Evolutionary conservation across 495 filamentous ascomycete genomes (phyloP), one percentile per base, ranked within the genome.

Genomic region (Tuber indicum): DNA sequence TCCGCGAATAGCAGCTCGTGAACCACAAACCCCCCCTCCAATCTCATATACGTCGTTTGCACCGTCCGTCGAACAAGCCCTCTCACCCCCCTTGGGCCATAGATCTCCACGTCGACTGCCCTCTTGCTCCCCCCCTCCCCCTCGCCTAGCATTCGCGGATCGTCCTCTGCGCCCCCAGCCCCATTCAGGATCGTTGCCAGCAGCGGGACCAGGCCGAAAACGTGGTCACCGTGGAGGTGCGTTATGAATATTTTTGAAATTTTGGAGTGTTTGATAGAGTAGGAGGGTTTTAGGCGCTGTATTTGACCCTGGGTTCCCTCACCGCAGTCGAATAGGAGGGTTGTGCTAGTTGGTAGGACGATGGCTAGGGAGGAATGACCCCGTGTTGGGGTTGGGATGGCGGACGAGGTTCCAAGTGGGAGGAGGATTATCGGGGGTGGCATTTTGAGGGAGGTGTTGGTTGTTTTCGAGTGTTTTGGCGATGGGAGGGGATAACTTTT

Each of bases 221-320:
- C 39, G 72, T 82, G 81, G 69, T 82, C 81, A 71, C 81, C 81
- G 58, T 82, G 81, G 42, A 82, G 76, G 41, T 82, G 81, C 5
- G 81, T 82, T 52, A 82, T 82, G 72, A 82, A 82, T 41, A 82
- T 82, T 74, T 79, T 82, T 23, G 75, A 74, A 41, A 82, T 70
- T 62, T 79, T 75, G 76, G 69, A 26, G 71, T 72, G 74, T 17
- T 74, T 79, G 52, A 82, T 47, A 26, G 72, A 76, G 26, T 43
- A 47, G 17, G 69, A 46, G 32, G 70, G 45, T 69, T 71, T 69
- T 36, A 75, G 76, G 36, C 72, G 80, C 45, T 82, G 81, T 72
- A 82, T 73, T 47, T 82, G 81, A 42, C 73, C n/a, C 32, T 82
- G 81, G 43, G 81, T 82, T 43, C 76, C 80, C 74, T 82, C 81